These are phyloP conservation scores for Biscogniauxia mediterranea DNA, from an alignment of 2,329 filamentous ascomycete genomes.

Conservation along the genomic window DNA sequence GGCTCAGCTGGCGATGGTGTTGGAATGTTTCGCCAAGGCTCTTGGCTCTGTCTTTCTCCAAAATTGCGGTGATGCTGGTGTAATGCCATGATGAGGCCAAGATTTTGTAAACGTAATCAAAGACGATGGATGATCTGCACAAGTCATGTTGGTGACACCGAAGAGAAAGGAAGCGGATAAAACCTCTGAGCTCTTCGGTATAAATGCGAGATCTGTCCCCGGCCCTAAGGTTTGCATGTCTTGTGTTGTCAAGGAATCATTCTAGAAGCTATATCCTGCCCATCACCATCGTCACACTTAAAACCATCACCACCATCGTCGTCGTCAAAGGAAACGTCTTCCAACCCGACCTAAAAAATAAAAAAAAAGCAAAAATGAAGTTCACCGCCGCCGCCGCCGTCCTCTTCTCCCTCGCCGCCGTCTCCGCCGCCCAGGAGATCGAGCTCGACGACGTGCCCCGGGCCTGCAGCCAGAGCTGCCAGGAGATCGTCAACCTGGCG, in stretches of 20 bases:
- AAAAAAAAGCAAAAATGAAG: constrained; percentile 1
- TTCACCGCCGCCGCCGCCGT: background rate
- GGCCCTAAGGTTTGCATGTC: background rate
- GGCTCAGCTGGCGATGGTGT: background rate
- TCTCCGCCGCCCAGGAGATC: constrained; percentile 1
- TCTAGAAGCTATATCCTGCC: too few species aligned
- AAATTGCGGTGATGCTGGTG: background rate
- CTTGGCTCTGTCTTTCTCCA: background rate
- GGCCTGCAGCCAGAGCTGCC: background rate
- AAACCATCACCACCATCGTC: constrained; percentile 30
- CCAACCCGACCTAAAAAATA: background rate
- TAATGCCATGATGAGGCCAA: background rate
- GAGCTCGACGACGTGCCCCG: background rate
- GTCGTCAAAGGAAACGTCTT: too few species aligned
- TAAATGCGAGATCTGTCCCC: background rate
- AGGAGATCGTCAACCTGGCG: background rate
- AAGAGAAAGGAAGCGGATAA: background rate
- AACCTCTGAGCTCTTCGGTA: background rate
- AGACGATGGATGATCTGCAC: background rate
- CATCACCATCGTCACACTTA: background rate
- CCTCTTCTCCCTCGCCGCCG: constrained; percentile 2
- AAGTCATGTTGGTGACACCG: background rate
- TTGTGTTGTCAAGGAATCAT: too few species aligned
- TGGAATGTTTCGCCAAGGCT: background rate
- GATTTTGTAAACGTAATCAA: background rate